Evolutionary conservation across 129 eudicot species (phyloP), one percentile per base, ranked within the genome.

Genomic region (Helichrysum umbraculigerum): DNA sequence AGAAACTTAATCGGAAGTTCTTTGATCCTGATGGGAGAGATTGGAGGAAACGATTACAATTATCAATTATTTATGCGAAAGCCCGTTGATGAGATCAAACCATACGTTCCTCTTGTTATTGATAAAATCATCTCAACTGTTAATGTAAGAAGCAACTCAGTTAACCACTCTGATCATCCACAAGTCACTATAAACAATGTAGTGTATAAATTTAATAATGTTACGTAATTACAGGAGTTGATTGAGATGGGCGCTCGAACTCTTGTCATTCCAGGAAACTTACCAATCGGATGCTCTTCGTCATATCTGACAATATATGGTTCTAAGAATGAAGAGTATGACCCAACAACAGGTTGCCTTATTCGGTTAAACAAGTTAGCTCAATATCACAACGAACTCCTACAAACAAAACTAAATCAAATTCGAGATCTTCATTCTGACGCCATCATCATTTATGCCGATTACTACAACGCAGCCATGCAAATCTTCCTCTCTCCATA

Each of bases 31-130:
- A 39, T 91, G 81, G 97, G 97, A 73, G 93, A 88, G 68, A 91
- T 91, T 3, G 97, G 97, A 57, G 91, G 91, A 70, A 91, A 88
- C 59, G 91, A 91, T 79, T 88, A 82, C 81, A 88, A 84, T 58
- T 90, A 28, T 54, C 66, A 12, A 70, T 39, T 39, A 21, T 44
- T 44, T 12, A 12, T 1, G 1, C 87, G 90, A 65, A 34, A 16
- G 72, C 50, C 77, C n/a, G 5, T 41, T 14, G 67, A 81, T 25
- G 83, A 61, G 25, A n/a, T 79, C 28, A 33, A 63, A 68, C 9
- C 82, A 50, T 63, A 57, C 3, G 78, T 60, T 73, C 70, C 69
- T 25, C n/a, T 41, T 37, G 59, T 73, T 84, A 77, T 88, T 56
- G 30, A 74, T 7, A 30, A 76, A 81, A 91, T 88, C 51, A 8